Evolutionary conservation across 1,284 basidiomycete species (phyloP).

Genomic region (Abortiporus biennis): DNA sequence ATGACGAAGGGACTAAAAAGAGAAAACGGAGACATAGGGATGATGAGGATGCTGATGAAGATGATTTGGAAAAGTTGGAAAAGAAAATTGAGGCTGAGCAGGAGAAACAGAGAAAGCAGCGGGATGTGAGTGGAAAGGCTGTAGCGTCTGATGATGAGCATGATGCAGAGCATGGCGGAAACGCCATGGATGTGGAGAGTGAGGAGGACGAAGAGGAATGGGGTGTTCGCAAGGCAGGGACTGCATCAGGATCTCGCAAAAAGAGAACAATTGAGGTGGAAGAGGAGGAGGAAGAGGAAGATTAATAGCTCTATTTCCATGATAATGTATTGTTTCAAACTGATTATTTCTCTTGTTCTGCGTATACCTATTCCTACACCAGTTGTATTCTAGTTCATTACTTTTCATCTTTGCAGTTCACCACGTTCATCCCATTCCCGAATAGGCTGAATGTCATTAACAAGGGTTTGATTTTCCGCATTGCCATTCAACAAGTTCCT

Average conservation of each 20-base stretch:
- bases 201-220: slow-evolving; percentile 68
- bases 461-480: slow-evolving; percentile 71
- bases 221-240: slow-evolving; percentile 46
- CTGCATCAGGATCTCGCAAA: slow-evolving; percentile 47
- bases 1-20: slow-evolving; percentile 25
- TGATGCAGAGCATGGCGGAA: slow-evolving; percentile 22
- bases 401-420: slow-evolving; percentile 12
- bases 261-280: slow-evolving; percentile 52
- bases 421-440: slow-evolving; percentile 52
- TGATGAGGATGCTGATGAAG: slow-evolving; percentile 44
- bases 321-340: not conserved
- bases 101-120: slow-evolving; percentile 34
- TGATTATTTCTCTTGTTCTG: not conserved
- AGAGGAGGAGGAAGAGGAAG: slow-evolving; percentile 61
- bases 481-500: slow-evolving; percentile 75
- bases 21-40: slow-evolving; percentile 33
- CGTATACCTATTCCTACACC: slow-evolving; percentile 4
- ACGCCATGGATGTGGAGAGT: slow-evolving; percentile 68
- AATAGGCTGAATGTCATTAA: slow-evolving; percentile 65
- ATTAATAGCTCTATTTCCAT: not conserved
- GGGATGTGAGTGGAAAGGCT: slow-evolving; percentile 18
- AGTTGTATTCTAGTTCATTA: not conserved
- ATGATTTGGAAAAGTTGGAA: slow-evolving; percentile 65
- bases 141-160: slow-evolving; percentile 11
- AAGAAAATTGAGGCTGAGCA: slow-evolving; percentile 55